Evolutionary conservation across 768 basidiomycete genomes (phyloP), one percentile per base, ranked within the genome.

Genomic region (Cystobasidium onofrii): DNA sequence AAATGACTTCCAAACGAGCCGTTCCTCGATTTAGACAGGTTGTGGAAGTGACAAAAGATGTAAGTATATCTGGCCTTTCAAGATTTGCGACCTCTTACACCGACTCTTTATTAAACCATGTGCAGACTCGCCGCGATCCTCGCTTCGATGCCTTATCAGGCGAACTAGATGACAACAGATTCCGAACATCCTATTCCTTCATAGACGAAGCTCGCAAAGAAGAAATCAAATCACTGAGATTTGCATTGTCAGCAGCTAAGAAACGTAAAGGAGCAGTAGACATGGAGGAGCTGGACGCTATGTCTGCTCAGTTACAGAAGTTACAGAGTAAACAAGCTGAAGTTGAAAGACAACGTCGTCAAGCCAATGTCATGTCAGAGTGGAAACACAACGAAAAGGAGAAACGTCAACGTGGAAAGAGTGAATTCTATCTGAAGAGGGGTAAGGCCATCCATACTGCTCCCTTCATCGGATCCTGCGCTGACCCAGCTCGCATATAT

Each of bases 281-380:
- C n/a, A 39, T 36, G 36, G 63, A 41, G 12, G 63, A 64, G 34
- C 25, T 39, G 17, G 31, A 34, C 6, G 63, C 63, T 39, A 64
- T 64, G 63, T 27, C 34, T 18, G 10, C 13, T 27, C 15, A 64
- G 33, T 29, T 64, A 10, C 27, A 46, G 23, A 34, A 36, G 27
- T 46, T 64, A 23, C 63, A 64, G 27, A 64, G 36, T 46, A 64
- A 64, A 46, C 63, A 64, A 36, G 63, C 63, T 36, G 63, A 39
- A 46, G 12, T 15, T 36, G 63, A 64, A 36, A 34, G 25, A 36
- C 63, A 64, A 27, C 25, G 18, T 13, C 63, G 63, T 27, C 36
- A 64, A 46, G 43, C 34, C 12, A 27, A 64, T 31, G 63, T 46
- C 33, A 46, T 64, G 63, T 39, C 36, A 7, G 43, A 46, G 10